These are phyloP conservation scores for Fusarium pseudoanthophilum DNA, from an alignment of 2,329 filamentous ascomycete species.

Conservation along the genomic window DNA sequence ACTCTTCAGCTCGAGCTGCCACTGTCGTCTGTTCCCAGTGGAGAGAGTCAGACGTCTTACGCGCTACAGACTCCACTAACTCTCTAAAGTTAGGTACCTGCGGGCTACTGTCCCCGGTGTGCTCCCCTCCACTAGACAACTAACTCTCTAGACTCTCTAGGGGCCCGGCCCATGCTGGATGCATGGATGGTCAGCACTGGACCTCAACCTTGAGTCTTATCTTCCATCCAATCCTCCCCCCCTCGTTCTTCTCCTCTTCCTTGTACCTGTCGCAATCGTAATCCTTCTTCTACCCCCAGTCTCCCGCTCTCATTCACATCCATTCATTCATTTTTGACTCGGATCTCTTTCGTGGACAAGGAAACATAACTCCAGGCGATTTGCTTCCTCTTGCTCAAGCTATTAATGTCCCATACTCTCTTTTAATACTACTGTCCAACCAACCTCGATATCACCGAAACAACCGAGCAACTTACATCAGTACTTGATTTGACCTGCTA, in stretches of 20 bases:
- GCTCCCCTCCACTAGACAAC: conserved; percentile 8
- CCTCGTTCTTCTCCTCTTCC: conserved; percentile 28
- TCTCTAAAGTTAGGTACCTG: conserved; percentile 28
- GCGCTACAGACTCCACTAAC: conserved; percentile 28
- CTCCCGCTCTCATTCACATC: conserved; percentile 36
- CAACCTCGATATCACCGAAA: conserved; percentile 5
- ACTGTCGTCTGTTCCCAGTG: conserved; percentile 4
- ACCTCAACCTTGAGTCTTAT: conserved; percentile 25
- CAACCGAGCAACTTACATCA: background rate
- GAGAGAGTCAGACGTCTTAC: conserved; percentile 13
- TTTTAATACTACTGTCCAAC: conserved; percentile 34
- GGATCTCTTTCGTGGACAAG: conserved; percentile 42
- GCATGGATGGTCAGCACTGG: background rate
- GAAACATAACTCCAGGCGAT: conserved; percentile 44
- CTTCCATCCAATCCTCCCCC: conserved; percentile 32
- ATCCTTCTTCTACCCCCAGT: conserved; percentile 43
- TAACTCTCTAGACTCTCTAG: conserved; percentile 2
- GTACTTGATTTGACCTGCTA: background rate
- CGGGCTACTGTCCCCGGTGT: conserved; percentile 6
- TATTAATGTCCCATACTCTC: conserved; percentile 39
- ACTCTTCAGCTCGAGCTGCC: conserved; percentile 10
- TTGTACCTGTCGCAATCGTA: conserved; percentile 15
- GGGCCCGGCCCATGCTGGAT: background rate
- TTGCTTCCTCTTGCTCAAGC: conserved; percentile 33
- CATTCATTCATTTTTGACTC: conserved; percentile 40